Evolutionary conservation across 2,329 filamentous ascomycete species (phyloP), one percentile per base, ranked within the genome.

Genomic region (Scleromitrula shiraiana): DNA sequence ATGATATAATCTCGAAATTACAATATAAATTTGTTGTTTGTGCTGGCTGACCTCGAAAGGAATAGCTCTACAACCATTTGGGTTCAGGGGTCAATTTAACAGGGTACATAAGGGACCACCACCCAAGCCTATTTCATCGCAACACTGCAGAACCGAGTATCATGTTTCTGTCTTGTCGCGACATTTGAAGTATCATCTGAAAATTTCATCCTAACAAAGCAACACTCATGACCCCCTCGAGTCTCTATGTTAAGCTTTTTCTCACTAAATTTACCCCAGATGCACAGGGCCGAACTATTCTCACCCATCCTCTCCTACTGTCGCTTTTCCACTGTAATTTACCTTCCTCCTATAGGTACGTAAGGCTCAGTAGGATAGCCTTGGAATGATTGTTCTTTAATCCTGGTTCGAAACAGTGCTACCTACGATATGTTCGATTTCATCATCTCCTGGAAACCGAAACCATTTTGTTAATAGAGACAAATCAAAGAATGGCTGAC

Each of bases 401-500:
- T 36, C 22, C 12, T 12, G 14, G 6, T n/a, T 12, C 22, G 44
- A 35, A 35, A 41, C 22, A 32, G 29, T 35, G 22, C 22, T n/a
- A n/a, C n/a, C n/a, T 35, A 35, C 41, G 27, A 5, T 22, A 14
- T 41, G 27, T 35, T 10, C 8, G n/a, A 5, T 10, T 33, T 37
- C 15, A 17, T 36, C 33, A 12, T 17, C n/a, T 41, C 22, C 41
- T 46, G 26, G n/a, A 40, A 46, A 20, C 35, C 26, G 17, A 39
- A 46, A 40, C 35, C 20, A 32, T n/a, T n/a, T n/a, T n/a, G n/a
- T 26, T 5, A 24, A 43, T 27, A 27, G 19, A 39, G 43, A 10
- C 22, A 24, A 46, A 46, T 41, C 36, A 46, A 22, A 15, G n/a
- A 35, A 36, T 36, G 22, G 27, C 20, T 26, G 27, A 27, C 33